A percentile compares a stretch with the other conserved stretches of the same genome.
Conservation (phyloP, 441 rosid species). For the Aleurites moluccanus region DNA sequence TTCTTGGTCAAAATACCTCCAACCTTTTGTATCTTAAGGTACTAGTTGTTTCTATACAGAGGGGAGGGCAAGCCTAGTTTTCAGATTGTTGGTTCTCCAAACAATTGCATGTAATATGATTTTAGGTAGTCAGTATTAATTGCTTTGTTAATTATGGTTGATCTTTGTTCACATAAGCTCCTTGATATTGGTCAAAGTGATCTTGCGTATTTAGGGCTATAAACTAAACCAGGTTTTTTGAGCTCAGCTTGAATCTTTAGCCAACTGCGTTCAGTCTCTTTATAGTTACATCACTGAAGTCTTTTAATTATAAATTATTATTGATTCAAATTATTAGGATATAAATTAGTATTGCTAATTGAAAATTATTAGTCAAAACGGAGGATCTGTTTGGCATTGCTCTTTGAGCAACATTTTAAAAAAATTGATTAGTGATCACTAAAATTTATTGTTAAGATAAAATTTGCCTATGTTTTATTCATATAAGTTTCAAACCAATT, state of each 20-base stretch:
- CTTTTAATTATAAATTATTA: too few relatives aligned
- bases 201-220: neutral
- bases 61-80: neutral
- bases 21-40: neutral
- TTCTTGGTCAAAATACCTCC: neutral
- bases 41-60: neutral
- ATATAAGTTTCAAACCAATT: too few relatives aligned
- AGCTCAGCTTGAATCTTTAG: neutral
- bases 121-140: neutral
- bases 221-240: neutral
- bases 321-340: too few relatives aligned
- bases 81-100: conserved; percentile 2
- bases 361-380: too few relatives aligned
- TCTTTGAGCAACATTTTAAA: too few relatives aligned
- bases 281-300: too few relatives aligned
- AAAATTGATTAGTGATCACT: too few relatives aligned
- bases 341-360: too few relatives aligned
- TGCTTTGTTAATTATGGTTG: neutral
- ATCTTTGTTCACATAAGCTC: neutral
- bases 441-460: too few relatives aligned
- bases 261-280: neutral
- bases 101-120: conserved; percentile 3
- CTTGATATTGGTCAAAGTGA: neutral
- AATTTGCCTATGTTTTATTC: too few relatives aligned
- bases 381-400: too few relatives aligned